Evolutionary conservation across 1,284 basidiomycete genomes (phyloP).

Genomic region (Ustilago shanxiensis): DNA sequence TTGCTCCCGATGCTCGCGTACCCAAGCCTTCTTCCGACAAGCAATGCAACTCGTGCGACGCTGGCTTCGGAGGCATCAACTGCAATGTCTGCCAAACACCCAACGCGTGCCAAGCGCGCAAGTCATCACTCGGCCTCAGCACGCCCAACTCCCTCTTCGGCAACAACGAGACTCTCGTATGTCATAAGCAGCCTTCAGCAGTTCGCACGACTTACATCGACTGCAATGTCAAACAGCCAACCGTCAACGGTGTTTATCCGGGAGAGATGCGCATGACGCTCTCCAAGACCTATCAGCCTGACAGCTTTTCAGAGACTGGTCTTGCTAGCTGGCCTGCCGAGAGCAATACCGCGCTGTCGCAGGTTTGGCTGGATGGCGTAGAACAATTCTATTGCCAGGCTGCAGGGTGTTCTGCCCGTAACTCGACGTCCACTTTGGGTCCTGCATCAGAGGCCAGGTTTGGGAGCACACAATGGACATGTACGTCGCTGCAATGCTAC

Average conservation of each 20-base stretch:
- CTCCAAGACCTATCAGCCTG: slow-evolving; percentile 49
- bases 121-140: slow-evolving; percentile 25
- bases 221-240: slow-evolving; percentile 50
- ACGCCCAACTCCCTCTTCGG: slow-evolving; percentile 31
- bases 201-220: slow-evolving; percentile 52
- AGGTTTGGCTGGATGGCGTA: slow-evolving; percentile 58
- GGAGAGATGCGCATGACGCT: slow-evolving; percentile 57
- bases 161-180: slow-evolving; percentile 46
- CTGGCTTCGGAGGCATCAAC: slow-evolving; percentile 58
- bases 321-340: slow-evolving; percentile 48
- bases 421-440: slow-evolving; percentile 40
- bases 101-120: slow-evolving; percentile 45
- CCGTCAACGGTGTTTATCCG: slow-evolving; percentile 52
- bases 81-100: slow-evolving; percentile 59
- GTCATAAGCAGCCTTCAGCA: slow-evolving; percentile 57
- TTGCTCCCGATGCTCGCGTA: slow-evolving; percentile 38
- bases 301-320: slow-evolving; percentile 45
- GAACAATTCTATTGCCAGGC: slow-evolving; percentile 66
- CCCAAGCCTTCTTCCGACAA: slow-evolving; percentile 35
- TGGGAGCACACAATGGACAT: slow-evolving; percentile 53
- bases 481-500: slow-evolving; percentile 54
- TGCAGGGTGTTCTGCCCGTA: slow-evolving; percentile 40
- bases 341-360: slow-evolving; percentile 51
- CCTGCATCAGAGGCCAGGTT: slow-evolving; percentile 16
- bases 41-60: slow-evolving; percentile 48